Base-by-base conservation (phyloP, 2,329 filamentous ascomycete species). In the Hypoxylon sp. region DNA sequence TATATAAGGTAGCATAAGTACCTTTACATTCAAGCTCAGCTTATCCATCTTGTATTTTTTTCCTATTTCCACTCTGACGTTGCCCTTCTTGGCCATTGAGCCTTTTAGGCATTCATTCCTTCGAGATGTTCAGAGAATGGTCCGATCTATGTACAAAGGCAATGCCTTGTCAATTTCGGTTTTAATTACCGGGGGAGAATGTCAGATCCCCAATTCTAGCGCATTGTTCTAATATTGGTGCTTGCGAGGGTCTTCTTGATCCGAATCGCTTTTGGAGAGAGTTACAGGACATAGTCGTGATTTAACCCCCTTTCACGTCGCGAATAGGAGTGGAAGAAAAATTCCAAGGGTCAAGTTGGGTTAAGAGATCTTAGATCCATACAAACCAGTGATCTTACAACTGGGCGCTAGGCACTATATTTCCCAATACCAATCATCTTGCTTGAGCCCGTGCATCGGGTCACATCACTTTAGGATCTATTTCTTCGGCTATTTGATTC, bases 401-500 rank as follows among this genome's bases (percentile, higher is more conserved):
- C 49, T 59, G 44, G 53, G 53, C 62, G 62, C 69, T 68, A 68
- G 61, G 54, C 54, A 40, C 57, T 57, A 44, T 64, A 59, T 42
- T 42, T 50, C 49, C 46, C 58, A 66, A 65, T 70, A 56, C 63
- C 69, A 72, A 69, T 69, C 68, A 71, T 61, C 61, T 67, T 37
- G 31, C 58, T 58, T 51, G 57, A 66, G 61, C 62, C 67, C 53
- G 62, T 62, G 66, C 60, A 53, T 63, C 57, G 58, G 70, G 68
- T 72, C 64, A 66, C 65, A 72, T 72, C 68, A 72, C 50, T 62
- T 60, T 65, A 44, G 62, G 60, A 60, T 64, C 56, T 71, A 61
- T 66, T 56, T 69, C 37, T 70, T 71, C 68, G 68, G 65, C 64
- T 70, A 64, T 68, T 68, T 64, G 42, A 63, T 67, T 67, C 70